Percentiles rank a stretch among this genome's conserved stretches.
These are phyloP conservation scores for Austroboletus novae-zelandiae DNA, from an alignment of 1,284 basidiomycete species.

Conservation along the genomic window DNA sequence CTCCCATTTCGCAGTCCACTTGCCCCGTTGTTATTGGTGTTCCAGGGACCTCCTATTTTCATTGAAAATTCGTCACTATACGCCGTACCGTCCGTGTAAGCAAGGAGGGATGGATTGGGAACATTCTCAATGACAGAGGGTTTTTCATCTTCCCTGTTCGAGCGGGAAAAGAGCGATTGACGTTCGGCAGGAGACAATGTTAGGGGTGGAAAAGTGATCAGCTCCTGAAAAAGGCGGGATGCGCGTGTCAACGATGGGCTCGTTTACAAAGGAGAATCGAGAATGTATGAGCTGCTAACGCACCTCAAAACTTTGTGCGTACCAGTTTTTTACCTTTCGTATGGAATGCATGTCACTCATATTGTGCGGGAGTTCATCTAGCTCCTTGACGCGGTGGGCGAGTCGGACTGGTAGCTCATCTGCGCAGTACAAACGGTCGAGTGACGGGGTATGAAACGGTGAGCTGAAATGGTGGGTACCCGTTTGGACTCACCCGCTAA, in stretches of 20 bases:
- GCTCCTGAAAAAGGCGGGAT: conserved; percentile 56
- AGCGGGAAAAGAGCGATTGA: conserved; percentile 58
- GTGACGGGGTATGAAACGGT: conserved; percentile 41
- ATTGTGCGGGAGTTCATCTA: conserved; percentile 92
- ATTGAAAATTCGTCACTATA: conserved; percentile 7
- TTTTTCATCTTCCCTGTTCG: conserved; percentile 30
- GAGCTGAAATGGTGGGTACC: background rate
- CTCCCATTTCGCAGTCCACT: conserved; percentile 35
- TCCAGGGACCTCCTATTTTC: conserved; percentile 16
- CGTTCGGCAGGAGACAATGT: conserved; percentile 66
- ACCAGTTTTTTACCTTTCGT: conserved; percentile 97
- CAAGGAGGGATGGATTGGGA: conserved; percentile 60
- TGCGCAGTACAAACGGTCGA: conserved; percentile 28
- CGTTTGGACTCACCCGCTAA: conserved; percentile 15
- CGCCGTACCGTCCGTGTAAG: conserved; percentile 22
- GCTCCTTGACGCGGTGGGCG: conserved; percentile 94
- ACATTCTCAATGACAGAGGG: conserved; percentile 58
- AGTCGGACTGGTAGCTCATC: conserved; percentile 85
- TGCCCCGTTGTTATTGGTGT: conserved; percentile 18
- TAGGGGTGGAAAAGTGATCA: conserved; percentile 82
- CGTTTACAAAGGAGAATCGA: background rate
- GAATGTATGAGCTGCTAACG: no score
- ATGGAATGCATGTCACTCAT: conserved; percentile 93
- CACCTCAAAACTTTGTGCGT: conserved; percentile 97
- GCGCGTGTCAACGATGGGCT: background rate